Conservation (phyloP, 306 rosid species). For the Argentina anserina region DNA sequence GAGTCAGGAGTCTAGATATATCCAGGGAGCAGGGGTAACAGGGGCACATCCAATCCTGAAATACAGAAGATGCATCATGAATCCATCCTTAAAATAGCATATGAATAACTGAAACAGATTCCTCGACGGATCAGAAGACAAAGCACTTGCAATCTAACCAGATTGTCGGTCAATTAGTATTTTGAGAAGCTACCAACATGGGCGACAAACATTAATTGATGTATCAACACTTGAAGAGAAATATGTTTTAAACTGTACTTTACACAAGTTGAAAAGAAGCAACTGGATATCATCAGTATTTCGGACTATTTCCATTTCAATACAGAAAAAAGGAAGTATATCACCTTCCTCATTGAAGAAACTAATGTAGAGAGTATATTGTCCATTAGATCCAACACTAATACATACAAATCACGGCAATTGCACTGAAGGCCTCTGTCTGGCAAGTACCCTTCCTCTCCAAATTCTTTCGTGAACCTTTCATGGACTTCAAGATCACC, state of each 20-base stretch:
- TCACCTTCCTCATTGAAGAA: slow-evolving; percentile 40
- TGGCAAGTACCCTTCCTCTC: slow-evolving; percentile 98
- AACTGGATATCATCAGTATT: slow-evolving; percentile 30
- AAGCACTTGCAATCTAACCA: not conserved
- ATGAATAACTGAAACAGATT: not conserved
- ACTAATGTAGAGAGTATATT: slow-evolving; percentile 25
- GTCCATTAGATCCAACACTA: slow-evolving; percentile 43
- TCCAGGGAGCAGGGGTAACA: not conserved
- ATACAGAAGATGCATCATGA: not conserved
- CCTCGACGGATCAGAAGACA: not conserved
- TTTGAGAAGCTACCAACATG: not conserved
- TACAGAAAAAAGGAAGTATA: slow-evolving; percentile 33
- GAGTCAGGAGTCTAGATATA: not conserved
- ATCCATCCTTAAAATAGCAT: not conserved
- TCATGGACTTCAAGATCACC: slow-evolving; percentile 81
- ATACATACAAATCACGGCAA: slow-evolving; percentile 34
- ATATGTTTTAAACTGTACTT: slow-evolving; percentile 31
- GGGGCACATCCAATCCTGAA: slow-evolving; percentile 12
- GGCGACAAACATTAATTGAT: slow-evolving; percentile 16
- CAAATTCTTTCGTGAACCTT: slow-evolving; percentile 95
- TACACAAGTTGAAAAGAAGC: slow-evolving; percentile 48
- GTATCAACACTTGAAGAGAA: slow-evolving; percentile 27
- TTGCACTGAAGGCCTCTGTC: slow-evolving; percentile 29
- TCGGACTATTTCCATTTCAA: slow-evolving; percentile 34
- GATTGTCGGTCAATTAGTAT: not conserved